A percentile compares a stretch with the other conserved stretches of the same genome.
phyloP scores from a whole-genome alignment of 1,284 basidiomycete species.

The Exobasidium rhododendri region DNA sequence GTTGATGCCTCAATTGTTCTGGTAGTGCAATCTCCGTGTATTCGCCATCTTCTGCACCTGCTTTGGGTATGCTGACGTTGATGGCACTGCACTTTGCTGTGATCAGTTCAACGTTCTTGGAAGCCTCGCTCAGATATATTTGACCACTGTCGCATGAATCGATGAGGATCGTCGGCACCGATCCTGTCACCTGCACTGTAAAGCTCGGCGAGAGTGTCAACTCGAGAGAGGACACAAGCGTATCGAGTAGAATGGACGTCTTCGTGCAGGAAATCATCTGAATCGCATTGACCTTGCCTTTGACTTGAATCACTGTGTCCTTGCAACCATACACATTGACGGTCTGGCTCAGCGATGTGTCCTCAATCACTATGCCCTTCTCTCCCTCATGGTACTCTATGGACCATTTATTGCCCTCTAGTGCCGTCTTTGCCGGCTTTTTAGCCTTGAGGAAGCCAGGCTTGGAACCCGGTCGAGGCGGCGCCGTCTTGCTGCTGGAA shows the following conservation, averaged over 20 bases:
- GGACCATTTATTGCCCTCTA: constrained; percentile 92
- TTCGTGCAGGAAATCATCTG: constrained; percentile 84
- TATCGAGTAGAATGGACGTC: constrained; percentile 82
- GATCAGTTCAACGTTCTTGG: constrained; percentile 78
- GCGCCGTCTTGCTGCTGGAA: constrained; percentile 26
- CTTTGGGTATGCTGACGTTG: constrained; percentile 84
- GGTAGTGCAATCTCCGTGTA: constrained; percentile 88
- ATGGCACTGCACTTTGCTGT: constrained; percentile 92
- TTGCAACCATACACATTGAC: constrained; percentile 91
- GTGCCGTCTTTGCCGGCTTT: constrained; percentile 84
- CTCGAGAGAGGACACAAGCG: constrained; percentile 81
- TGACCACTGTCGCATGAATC: constrained; percentile 94
- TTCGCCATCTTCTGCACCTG: constrained; percentile 83
- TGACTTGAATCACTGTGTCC: constrained; percentile 77
- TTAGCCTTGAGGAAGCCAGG: constrained; percentile 59
- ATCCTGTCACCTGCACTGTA: constrained; percentile 83
- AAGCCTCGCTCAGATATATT: constrained; percentile 83
- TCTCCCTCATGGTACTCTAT: constrained; percentile 93
- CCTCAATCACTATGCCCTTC: constrained; percentile 68
- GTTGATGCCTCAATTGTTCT: constrained; percentile 87
- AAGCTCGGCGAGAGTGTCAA: constrained; percentile 91
- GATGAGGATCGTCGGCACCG: constrained; percentile 84
- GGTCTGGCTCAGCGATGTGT: constrained; percentile 76
- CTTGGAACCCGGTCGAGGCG: constrained; percentile 37
- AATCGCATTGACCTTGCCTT: constrained; percentile 93